These are phyloP conservation scores for Staphylotrichum longicolle DNA, from an alignment of 495 filamentous ascomycete species.

Conservation along the genomic window DNA sequence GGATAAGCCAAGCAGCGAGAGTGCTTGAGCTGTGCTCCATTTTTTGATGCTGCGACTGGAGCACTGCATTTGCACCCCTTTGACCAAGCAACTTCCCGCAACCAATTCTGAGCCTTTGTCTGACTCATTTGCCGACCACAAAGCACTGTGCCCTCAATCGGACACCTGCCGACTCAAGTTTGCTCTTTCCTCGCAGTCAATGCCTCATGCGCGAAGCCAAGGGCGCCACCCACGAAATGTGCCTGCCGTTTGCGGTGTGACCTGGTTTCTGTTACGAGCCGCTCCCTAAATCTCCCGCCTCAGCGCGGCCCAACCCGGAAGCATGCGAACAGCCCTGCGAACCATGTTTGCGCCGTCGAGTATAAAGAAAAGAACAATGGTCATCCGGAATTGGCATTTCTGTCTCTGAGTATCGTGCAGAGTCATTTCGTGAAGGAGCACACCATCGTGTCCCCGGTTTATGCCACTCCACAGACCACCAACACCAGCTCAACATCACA, in stretches of 20 bases:
- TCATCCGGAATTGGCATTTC: conserved; percentile 4
- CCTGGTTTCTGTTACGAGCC: not conserved
- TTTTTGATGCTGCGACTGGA: not conserved
- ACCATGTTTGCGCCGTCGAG: not conserved
- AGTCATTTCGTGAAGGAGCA: no score
- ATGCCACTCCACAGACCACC: not conserved
- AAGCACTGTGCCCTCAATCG: not conserved
- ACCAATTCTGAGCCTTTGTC: not conserved
- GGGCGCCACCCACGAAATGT: not conserved
- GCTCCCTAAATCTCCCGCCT: conserved; percentile 3
- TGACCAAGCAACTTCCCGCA: not conserved
- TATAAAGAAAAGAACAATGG: conserved; percentile 3
- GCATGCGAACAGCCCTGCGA: not conserved
- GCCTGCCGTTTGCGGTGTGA: conserved; percentile 11
- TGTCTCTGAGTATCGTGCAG: no score
- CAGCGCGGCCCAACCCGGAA: conserved; percentile 2
- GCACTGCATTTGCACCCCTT: not conserved
- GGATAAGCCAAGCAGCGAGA: not conserved
- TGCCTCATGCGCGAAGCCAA: conserved; percentile 1
- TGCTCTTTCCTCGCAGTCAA: conserved; percentile 7
- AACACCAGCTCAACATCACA: not conserved
- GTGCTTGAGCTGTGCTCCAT: not conserved
- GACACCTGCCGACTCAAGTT: not conserved
- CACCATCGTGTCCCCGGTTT: no score
- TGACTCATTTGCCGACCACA: not conserved